Base-by-base conservation (phyloP, 176 grass and related monocot species). In the Carex cristatella region DNA sequence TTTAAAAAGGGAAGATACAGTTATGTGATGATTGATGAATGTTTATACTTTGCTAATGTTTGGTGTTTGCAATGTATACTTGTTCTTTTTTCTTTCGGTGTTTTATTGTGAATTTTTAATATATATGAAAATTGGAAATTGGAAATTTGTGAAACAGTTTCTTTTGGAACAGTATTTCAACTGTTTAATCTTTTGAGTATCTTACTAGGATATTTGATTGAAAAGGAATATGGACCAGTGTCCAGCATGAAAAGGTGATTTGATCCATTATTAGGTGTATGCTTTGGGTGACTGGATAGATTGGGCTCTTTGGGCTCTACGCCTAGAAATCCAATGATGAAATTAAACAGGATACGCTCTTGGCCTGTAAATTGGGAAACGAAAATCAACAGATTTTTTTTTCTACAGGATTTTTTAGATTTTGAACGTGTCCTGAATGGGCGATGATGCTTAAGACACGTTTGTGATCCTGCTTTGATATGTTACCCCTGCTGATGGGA, bases 291-390 rank as follows among this genome's bases (percentile, higher is more conserved):
- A 51, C n/a, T 74, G 6, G 28, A 74, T 51, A 51, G 44, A 53
- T 53, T 74, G 70, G 70, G 70, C 70, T 74, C 18, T 19, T 74
- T 74, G 44, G 70, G 70, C 44, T 74, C n/a, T 51, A 28, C 44
- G 10, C 70, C 70, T 74, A 51, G 18, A 23, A 49, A 49, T 49
- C 23, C 42, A 74, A 53, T 74, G 42, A 11, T 74, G 8, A 51
- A 49, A 2, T 74, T 74, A 74, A 49, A 48, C n/a, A 27, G 2
- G 3, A 27, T 27, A 51, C 18, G 3, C 69, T 49, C 19, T 2
- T n/a, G 69, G 69, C 69, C 42, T 73, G 40, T 19, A 73, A 65
- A 4, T 11, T 23, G 8, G 23, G 6, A 65, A 65, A 31, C 4
- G 0, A 31, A 65, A 65, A 30, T 31, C 27, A 65, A 49, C 48